phyloP scores from a whole-genome alignment of 1,284 basidiomycete genomes.

The Sanghuangporus sanghuang region DNA sequence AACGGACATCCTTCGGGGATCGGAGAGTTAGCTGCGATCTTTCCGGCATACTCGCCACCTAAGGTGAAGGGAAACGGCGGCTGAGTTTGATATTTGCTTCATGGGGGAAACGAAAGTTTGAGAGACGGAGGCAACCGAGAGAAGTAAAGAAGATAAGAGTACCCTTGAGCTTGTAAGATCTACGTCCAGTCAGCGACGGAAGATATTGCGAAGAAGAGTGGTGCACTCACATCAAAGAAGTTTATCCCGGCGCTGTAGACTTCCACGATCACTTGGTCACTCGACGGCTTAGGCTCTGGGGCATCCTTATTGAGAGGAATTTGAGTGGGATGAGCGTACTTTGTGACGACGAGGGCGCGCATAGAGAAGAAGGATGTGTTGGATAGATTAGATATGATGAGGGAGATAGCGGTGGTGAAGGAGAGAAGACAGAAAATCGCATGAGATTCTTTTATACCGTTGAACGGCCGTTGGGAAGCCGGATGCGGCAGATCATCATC shows the following conservation, averaged over 20 bases:
- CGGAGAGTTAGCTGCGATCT: constrained; percentile 66
- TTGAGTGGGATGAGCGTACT: constrained; percentile 71
- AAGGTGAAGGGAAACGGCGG: constrained; percentile 81
- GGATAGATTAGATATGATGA: not conserved
- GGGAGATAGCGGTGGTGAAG: not conserved
- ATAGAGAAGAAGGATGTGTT: constrained; percentile 35
- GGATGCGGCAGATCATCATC: not conserved
- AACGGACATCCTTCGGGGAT: constrained; percentile 81
- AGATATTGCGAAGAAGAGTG: not conserved
- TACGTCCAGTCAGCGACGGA: constrained; percentile 24
- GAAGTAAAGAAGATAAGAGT: not conserved
- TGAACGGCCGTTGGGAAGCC: not conserved
- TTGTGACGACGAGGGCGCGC: constrained; percentile 74
- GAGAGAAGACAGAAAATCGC: not conserved
- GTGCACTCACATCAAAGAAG: constrained; percentile 65
- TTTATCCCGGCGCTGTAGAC: constrained; percentile 76
- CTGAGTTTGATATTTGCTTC: constrained; percentile 72
- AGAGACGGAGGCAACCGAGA: not conserved
- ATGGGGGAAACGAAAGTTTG: not conserved
- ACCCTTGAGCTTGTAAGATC: constrained; percentile 81
- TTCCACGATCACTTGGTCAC: constrained; percentile 73
- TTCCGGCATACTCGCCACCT: constrained; percentile 85
- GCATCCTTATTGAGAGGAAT: constrained; percentile 54
- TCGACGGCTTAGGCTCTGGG: constrained; percentile 50
- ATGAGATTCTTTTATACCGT: not conserved